A percentile compares a stretch with the other conserved stretches of the same genome.
These are phyloP conservation scores for Fusarium pseudonygamai DNA, from an alignment of 2,329 filamentous ascomycete genomes.

Conservation along the genomic window DNA sequence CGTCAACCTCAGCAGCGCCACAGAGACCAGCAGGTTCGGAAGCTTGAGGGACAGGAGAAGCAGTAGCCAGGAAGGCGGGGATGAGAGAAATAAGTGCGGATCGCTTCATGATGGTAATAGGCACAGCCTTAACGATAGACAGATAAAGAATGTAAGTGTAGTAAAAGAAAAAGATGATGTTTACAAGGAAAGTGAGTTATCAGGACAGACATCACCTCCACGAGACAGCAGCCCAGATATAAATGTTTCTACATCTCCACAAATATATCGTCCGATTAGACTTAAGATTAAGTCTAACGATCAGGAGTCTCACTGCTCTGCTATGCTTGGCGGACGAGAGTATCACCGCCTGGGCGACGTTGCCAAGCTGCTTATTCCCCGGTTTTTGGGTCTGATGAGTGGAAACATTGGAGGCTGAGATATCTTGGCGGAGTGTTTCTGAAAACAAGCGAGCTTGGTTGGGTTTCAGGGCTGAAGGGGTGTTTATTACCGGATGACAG, in stretches of 20 bases:
- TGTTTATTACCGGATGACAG: not conserved
- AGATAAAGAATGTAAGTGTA: conserved; percentile 14
- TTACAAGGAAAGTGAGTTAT: conserved; percentile 2
- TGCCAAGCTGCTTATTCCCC: conserved; percentile 11
- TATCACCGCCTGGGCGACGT: conserved; percentile 34
- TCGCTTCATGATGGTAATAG: conserved; percentile 32
- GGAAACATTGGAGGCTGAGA: conserved; percentile 19
- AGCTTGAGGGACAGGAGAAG: conserved; percentile 2
- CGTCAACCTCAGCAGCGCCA: conserved; percentile 25
- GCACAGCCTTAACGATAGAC: conserved; percentile 26
- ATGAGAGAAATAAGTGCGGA: conserved; percentile 37
- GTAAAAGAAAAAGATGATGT: conserved; percentile 1
- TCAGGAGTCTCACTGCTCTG: not conserved
- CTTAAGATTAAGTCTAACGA: conserved; percentile 23
- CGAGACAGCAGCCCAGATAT: not conserved
- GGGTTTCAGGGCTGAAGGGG: conserved; percentile 11
- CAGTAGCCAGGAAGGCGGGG: conserved; percentile 34
- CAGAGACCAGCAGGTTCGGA: conserved; percentile 13
- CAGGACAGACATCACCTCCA: not conserved
- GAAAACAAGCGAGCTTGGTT: conserved; percentile 8
- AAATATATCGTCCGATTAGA: not conserved
- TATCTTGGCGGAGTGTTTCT: conserved; percentile 6
- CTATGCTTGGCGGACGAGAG: conserved; percentile 34
- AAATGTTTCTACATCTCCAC: not conserved
- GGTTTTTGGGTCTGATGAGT: not conserved